Conservation (phyloP, 495 filamentous ascomycete genomes). For the Ascobolus immersus region DNA sequence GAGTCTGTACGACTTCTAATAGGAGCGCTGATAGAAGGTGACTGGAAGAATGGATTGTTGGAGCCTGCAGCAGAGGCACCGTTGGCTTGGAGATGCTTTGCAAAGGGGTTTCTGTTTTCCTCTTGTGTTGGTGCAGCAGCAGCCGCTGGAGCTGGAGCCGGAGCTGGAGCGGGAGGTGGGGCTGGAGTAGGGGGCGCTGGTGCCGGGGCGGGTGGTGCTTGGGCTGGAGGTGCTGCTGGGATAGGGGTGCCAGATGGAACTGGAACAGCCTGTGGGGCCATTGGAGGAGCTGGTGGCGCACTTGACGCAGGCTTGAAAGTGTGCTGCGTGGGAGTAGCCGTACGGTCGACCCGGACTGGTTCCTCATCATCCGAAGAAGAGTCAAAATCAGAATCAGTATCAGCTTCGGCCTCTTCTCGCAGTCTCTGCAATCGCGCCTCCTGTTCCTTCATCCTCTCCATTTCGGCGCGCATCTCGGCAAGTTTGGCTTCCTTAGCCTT, state of each 20-base stretch:
- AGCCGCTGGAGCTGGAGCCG: constrained; percentile 19
- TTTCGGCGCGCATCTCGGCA: constrained; percentile 65
- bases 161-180: constrained; percentile 20
- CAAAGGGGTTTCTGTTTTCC: constrained; percentile 19
- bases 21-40: constrained; percentile 25
- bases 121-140: constrained; percentile 11
- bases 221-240: constrained; percentile 20
- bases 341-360: constrained; percentile 33
- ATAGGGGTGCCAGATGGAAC: constrained; percentile 10
- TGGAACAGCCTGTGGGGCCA: constrained; percentile 14
- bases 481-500: constrained; percentile 73
- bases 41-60: constrained; percentile 52
- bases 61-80: constrained; percentile 18
- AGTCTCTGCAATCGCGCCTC: constrained; percentile 23
- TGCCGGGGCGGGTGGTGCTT: constrained; percentile 19
- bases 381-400: constrained; percentile 17
- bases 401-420: neutral
- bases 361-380: constrained; percentile 73
- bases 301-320: constrained; percentile 9
- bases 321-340: constrained; percentile 11
- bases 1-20: constrained; percentile 16
- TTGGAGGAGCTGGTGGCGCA: constrained; percentile 14
- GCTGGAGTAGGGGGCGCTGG: constrained; percentile 22
- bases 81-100: constrained; percentile 1
- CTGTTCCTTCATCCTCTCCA: constrained; percentile 68